Conservation (phyloP, 2,329 filamentous ascomycete species). For the Colletotrichum gigasporum region DNA sequence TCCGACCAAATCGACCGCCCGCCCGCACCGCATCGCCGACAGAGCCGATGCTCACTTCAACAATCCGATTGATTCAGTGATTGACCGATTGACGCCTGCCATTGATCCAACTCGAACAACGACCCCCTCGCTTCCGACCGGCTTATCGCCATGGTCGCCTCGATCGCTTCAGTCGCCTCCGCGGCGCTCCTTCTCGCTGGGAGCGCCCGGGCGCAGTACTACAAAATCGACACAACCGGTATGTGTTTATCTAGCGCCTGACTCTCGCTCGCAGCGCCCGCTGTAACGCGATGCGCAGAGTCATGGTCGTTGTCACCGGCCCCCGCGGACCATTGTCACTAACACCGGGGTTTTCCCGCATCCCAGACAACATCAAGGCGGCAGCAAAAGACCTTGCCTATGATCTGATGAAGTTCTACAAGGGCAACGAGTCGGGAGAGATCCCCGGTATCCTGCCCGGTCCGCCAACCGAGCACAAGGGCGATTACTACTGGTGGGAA, state of each 20-base stretch:
- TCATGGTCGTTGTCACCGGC: too few relatives aligned
- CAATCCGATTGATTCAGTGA: background rate
- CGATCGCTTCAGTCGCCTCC: slow-evolving; percentile 22
- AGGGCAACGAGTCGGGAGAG: slow-evolving; percentile 59
- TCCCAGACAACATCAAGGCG: slow-evolving; percentile 54
- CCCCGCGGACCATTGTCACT: too few relatives aligned
- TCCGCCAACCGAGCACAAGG: slow-evolving; percentile 55
- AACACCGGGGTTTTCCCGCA: background rate
- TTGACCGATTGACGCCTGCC: too few relatives aligned
- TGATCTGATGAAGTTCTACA: slow-evolving; percentile 61
- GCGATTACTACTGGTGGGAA: slow-evolving; percentile 80
- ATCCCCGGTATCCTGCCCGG: slow-evolving; percentile 67
- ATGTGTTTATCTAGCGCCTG: background rate
- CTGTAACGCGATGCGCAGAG: background rate
- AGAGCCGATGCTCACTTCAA: background rate
- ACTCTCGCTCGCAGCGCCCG: background rate
- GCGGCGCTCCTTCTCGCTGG: slow-evolving; percentile 26
- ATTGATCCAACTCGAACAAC: too few relatives aligned
- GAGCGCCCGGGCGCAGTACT: slow-evolving; percentile 37
- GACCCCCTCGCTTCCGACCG: background rate
- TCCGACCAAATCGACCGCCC: background rate
- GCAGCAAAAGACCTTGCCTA: slow-evolving; percentile 58
- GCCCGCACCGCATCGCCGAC: background rate
- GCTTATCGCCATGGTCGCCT: slow-evolving; percentile 28
- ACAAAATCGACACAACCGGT: slow-evolving; percentile 45